phyloP scores from a whole-genome alignment of 2,329 filamentous ascomycete genomes.

The Trichoderma koningii region DNA sequence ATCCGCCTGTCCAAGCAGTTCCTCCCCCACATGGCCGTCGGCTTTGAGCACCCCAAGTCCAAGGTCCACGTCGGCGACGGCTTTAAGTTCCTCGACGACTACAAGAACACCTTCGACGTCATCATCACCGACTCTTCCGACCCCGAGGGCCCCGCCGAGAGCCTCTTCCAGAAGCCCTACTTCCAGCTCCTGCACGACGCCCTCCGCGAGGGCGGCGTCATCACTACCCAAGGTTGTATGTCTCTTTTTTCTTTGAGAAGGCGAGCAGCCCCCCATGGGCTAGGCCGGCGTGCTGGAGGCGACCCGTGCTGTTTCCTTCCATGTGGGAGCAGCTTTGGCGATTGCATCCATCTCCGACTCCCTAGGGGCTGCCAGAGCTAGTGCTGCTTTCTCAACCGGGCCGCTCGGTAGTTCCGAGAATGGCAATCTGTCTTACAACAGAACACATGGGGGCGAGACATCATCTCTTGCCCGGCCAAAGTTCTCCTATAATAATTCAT shows the following conservation, averaged over 20 bases:
- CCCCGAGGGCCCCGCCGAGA: constrained; percentile 94
- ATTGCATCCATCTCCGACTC: constrained; percentile 27
- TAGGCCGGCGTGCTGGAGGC: constrained; percentile 33
- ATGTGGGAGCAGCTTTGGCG: constrained; percentile 4
- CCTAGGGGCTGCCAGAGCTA: constrained; percentile 44
- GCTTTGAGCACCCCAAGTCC: constrained; percentile 91
- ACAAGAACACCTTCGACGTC: constrained; percentile 97
- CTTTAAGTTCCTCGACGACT: constrained; percentile 97
- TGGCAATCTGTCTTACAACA: background rate
- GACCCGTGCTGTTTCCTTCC: constrained; percentile 17
- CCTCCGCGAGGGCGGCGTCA: constrained; percentile 92
- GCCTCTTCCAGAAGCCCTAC: constrained; percentile 97
- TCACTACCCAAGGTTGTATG: constrained; percentile 99
- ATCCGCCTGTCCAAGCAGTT: constrained; percentile 98
- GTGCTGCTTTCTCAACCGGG: constrained; percentile 43
- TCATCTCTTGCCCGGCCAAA: background rate
- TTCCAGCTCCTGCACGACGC: constrained; percentile 91
- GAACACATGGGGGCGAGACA: background rate
- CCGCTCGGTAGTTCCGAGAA: constrained; percentile 43
- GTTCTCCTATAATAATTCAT: background rate
- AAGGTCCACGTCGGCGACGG: constrained; percentile 93
- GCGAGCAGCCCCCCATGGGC: constrained; percentile 42
- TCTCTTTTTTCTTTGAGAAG: constrained; percentile 63
- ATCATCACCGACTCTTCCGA: constrained; percentile 99
- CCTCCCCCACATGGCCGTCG: constrained; percentile 89